Percentiles rank a stretch among this genome's conserved stretches.
Evolutionary conservation across 2,329 filamentous ascomycete species (phyloP).

Genomic region (Clathrospora elynae): DNA sequence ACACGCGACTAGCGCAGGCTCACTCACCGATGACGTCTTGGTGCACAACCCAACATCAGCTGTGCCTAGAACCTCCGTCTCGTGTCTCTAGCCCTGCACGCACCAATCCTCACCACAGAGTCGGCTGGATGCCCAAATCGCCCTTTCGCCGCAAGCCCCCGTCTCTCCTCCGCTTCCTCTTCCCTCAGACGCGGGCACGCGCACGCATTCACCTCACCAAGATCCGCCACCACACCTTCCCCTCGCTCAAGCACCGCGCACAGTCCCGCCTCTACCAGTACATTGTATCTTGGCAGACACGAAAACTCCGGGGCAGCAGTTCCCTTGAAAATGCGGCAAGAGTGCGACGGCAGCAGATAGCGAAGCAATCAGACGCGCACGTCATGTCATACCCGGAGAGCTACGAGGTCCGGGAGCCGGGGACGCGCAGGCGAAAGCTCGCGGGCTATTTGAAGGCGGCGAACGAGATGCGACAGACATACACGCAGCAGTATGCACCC

Average conservation of each 20-base stretch:
- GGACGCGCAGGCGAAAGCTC: conserved; percentile 77
- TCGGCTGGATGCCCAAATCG: conserved; percentile 43
- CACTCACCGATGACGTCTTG: conserved; percentile 24
- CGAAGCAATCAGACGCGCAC: conserved; percentile 26
- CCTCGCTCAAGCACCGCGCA: conserved; percentile 69
- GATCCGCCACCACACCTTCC: conserved; percentile 77
- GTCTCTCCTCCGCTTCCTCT: conserved; percentile 66
- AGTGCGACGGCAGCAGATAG: conserved; percentile 41
- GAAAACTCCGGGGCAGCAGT: conserved; percentile 35
- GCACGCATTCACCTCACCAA: conserved; percentile 69
- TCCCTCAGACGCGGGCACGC: conserved; percentile 66
- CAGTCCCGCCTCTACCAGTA: conserved; percentile 80
- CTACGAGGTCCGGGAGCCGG: conserved; percentile 61
- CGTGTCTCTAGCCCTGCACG: conserved; percentile 10
- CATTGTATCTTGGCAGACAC: conserved; percentile 66
- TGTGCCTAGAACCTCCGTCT: conserved; percentile 8
- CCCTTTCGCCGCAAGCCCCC: conserved; percentile 40
- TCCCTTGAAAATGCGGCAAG: conserved; percentile 44
- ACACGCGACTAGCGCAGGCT: conserved; percentile 10
- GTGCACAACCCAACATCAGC: conserved; percentile 15
- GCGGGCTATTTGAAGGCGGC: conserved; percentile 73
- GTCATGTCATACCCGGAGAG: conserved; percentile 43
- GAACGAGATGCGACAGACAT: conserved; percentile 72
- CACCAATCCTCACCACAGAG: conserved; percentile 12
- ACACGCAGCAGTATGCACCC: conserved; percentile 60